These are phyloP conservation scores for Erodium texanum DNA, from an alignment of 441 rosid genomes.

Conservation along the genomic window DNA sequence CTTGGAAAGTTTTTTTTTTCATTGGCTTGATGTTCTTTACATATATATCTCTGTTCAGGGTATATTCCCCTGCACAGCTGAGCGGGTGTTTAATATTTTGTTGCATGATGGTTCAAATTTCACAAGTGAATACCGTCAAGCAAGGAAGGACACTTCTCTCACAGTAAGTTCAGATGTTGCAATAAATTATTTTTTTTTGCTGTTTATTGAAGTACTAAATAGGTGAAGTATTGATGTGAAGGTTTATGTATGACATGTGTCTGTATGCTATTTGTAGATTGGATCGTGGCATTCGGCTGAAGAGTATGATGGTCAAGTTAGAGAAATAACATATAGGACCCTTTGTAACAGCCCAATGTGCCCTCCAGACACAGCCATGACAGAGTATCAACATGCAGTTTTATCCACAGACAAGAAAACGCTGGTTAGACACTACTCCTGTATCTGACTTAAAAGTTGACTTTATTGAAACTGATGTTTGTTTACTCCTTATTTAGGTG, in stretches of 20 bases:
- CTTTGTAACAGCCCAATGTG: slow-evolving; percentile 96
- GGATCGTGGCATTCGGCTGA: slow-evolving; percentile 90
- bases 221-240: slow-evolving; percentile 9
- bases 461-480: not conserved
- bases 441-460: not conserved
- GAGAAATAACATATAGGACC: slow-evolving; percentile 83
- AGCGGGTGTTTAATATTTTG: slow-evolving; percentile 52
- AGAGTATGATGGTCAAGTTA: slow-evolving; percentile 92
- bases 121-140: slow-evolving; percentile 54
- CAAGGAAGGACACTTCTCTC: slow-evolving; percentile 72
- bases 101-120: slow-evolving; percentile 63
- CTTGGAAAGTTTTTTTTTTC: slow-evolving; percentile 13
- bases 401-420: slow-evolving; percentile 63
- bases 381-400: slow-evolving; percentile 87
- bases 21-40: slow-evolving; percentile 14
- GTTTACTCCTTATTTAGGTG: slow-evolving; percentile 35
- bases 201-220: not conserved
- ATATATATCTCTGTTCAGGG: slow-evolving; percentile 41
- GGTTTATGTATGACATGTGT: slow-evolving; percentile 14
- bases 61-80: slow-evolving; percentile 66
- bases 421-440: slow-evolving; percentile 35
- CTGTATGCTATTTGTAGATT: slow-evolving; percentile 44
- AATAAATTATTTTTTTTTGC: not conserved
- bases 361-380: slow-evolving; percentile 94
- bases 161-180: slow-evolving; percentile 38